Evolutionary conservation across 202 grass and related monocot species (phyloP).

Genomic region (Saccharum hybrid): DNA sequence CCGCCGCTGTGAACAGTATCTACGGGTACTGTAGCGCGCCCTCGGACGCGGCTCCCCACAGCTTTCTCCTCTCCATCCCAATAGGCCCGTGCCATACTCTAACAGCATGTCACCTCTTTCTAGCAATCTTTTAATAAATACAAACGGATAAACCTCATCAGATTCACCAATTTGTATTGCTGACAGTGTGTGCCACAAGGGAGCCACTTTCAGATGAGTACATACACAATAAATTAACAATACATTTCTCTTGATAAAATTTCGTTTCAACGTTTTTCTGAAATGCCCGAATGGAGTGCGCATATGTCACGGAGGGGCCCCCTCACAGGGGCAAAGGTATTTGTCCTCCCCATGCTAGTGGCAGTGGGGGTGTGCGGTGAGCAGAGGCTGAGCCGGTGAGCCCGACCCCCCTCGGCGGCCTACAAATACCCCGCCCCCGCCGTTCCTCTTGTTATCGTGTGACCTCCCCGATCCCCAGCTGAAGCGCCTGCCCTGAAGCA

Average conservation of each 20-base stretch:
- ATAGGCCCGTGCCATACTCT: too few species aligned
- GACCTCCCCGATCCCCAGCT: not conserved
- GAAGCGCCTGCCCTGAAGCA: not conserved
- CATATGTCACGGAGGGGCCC: slow-evolving; percentile 63
- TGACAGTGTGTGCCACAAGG: not conserved
- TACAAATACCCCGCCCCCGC: slow-evolving; percentile 53
- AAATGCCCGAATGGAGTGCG: slow-evolving; percentile 19
- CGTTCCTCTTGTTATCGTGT: slow-evolving; percentile 35
- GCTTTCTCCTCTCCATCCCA: too few species aligned
- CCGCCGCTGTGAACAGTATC: too few species aligned
- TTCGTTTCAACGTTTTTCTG: not conserved
- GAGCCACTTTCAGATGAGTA: not conserved
- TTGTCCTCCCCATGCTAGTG: slow-evolving; percentile 51
- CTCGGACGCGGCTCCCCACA: too few species aligned
- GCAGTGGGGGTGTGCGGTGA: slow-evolving; percentile 22
- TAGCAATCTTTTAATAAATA: too few species aligned
- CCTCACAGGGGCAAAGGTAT: slow-evolving; percentile 42
- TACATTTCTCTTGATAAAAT: not conserved
- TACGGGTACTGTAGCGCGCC: too few species aligned
- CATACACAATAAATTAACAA: not conserved
- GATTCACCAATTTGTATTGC: not conserved
- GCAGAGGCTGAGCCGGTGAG: not conserved
- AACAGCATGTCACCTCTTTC: too few species aligned
- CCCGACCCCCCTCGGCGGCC: not conserved
- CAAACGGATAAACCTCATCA: not conserved